phyloP scores from a whole-genome alignment of 2,329 filamentous ascomycete genomes.

The Claviceps arundinis region DNA sequence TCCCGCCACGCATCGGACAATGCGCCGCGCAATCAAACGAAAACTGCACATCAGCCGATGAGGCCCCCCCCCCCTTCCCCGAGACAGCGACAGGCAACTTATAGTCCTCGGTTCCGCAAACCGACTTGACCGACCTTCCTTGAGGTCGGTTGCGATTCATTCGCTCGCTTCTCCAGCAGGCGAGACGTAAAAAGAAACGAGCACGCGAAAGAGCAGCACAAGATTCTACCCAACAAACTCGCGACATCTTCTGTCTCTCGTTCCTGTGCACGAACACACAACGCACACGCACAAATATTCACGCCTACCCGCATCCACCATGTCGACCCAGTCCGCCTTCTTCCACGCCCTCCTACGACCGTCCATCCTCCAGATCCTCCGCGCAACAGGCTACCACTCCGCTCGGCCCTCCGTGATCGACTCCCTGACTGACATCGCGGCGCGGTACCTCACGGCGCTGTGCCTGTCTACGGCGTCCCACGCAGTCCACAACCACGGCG shows the following conservation, averaged over 20 bases:
- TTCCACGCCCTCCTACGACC: constrained; percentile 73
- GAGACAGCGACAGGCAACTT: too few species aligned
- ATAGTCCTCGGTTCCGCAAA: too few species aligned
- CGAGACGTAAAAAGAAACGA: neutral
- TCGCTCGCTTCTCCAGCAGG: neutral
- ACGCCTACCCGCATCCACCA: constrained; percentile 10
- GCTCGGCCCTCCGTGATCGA: constrained; percentile 74
- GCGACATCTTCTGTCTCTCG: too few species aligned
- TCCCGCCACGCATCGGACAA: constrained; percentile 8
- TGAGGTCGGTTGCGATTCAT: neutral
- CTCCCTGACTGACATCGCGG: constrained; percentile 74
- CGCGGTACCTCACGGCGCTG: constrained; percentile 64
- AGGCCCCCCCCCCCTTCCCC: constrained; percentile 10
- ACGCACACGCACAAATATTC: neutral
- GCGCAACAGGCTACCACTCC: constrained; percentile 78
- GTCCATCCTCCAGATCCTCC: constrained; percentile 78
- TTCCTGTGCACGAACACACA: neutral
- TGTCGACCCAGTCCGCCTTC: constrained; percentile 34
- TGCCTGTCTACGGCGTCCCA: constrained; percentile 60
- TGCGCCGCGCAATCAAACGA: constrained; percentile 14
- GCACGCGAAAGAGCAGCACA: neutral
- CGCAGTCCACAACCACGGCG: constrained; percentile 53
- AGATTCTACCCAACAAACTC: neutral
- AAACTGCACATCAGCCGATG: constrained; percentile 14
- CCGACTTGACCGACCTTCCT: neutral